A percentile compares a stretch with the other conserved stretches of the same genome.
phyloP scores from a whole-genome alignment of 768 basidiomycete species.

The Tylopilus rubrobrunneus region DNA sequence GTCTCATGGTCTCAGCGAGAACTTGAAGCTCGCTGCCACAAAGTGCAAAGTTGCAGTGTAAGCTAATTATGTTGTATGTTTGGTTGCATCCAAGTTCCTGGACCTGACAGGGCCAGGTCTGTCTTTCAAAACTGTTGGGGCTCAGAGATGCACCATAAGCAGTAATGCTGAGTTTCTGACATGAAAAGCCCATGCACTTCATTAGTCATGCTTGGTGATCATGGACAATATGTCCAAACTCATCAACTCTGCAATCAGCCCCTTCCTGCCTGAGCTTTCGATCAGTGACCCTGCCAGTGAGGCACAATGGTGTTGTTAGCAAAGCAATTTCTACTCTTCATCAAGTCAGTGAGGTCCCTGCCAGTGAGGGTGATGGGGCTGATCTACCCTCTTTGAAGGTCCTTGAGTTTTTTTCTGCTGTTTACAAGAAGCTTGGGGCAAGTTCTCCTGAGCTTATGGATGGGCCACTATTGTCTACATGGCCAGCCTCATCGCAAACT shows the following conservation, averaged over 20 bases:
- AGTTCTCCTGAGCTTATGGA: slow-evolving; percentile 55
- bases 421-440: slow-evolving; percentile 83
- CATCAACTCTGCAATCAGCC: slow-evolving; percentile 91
- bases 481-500: slow-evolving; percentile 75
- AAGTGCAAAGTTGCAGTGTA: slow-evolving; percentile 98
- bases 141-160: too few relatives aligned
- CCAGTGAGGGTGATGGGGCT: slow-evolving; percentile 81
- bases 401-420: slow-evolving; percentile 65
- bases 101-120: too few relatives aligned
- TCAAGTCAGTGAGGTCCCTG: slow-evolving; percentile 88
- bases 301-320: slow-evolving; percentile 86
- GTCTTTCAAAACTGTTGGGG: too few relatives aligned
- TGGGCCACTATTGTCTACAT: slow-evolving; percentile 64
- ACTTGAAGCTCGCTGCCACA: slow-evolving; percentile 89
- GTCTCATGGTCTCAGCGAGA: slow-evolving; percentile 90
- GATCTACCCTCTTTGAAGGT: slow-evolving; percentile 83
- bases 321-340: slow-evolving; percentile 95
- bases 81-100: slow-evolving; percentile 17
- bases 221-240: slow-evolving; percentile 99
- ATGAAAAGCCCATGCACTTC: too few relatives aligned
- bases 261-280: slow-evolving; percentile 91
- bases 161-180: too few relatives aligned
- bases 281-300: slow-evolving; percentile 99
- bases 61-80: slow-evolving; percentile 27
- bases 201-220: slow-evolving; percentile 55